phyloP scores from a whole-genome alignment of 148 eudicot genomes.

The Chenopodium album region DNA sequence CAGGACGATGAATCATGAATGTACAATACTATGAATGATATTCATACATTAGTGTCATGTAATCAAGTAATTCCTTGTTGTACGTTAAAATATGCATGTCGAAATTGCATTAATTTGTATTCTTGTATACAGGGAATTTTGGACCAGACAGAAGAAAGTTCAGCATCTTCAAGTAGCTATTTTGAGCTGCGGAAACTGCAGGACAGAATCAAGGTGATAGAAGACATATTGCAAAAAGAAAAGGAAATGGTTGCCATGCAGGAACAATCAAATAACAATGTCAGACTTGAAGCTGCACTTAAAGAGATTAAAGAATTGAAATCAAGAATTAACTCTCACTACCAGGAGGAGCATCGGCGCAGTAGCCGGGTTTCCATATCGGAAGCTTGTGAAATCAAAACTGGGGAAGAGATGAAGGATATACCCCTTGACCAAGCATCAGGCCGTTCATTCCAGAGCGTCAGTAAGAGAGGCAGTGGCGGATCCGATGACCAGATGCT shows the following conservation, averaged over 20 bases:
- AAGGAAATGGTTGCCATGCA: slow-evolving; percentile 34
- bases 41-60: neutral
- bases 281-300: slow-evolving; percentile 40
- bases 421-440: slow-evolving; percentile 86
- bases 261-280: slow-evolving; percentile 30
- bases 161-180: slow-evolving; percentile 30
- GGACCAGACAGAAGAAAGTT: slow-evolving; percentile 24
- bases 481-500: slow-evolving; percentile 72
- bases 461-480: slow-evolving; percentile 44
- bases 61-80: neutral
- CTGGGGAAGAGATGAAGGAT: slow-evolving; percentile 65
- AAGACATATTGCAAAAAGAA: slow-evolving; percentile 47
- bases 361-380: slow-evolving; percentile 35
- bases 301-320: slow-evolving; percentile 47
- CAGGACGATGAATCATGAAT: neutral
- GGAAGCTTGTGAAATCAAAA: slow-evolving; percentile 41
- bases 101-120: neutral
- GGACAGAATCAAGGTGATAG: slow-evolving; percentile 58
- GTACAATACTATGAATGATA: neutral
- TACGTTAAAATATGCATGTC: neutral
- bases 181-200: slow-evolving; percentile 59
- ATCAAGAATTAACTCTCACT: slow-evolving; percentile 32
- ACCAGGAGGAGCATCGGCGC: slow-evolving; percentile 21
- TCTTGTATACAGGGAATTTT: slow-evolving; percentile 11
- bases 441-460: slow-evolving; percentile 33